Evolutionary conservation across 805 yeast species (phyloP).

Genomic region (Lipomyces yamadae): DNA sequence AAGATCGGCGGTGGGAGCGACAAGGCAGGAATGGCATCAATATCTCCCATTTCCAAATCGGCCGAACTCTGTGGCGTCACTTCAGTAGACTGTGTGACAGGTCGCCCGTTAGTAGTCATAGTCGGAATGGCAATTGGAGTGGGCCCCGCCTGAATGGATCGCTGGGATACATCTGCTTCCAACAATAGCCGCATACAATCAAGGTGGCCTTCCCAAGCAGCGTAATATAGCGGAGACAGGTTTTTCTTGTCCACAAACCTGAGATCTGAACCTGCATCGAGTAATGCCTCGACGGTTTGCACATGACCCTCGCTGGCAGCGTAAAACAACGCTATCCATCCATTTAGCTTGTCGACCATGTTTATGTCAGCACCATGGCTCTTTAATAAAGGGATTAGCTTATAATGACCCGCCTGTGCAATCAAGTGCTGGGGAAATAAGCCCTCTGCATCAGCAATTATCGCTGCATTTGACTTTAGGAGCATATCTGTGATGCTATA

Average conservation of each 20-base stretch:
- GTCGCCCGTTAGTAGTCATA: background rate
- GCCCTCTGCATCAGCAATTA: slow-evolving; percentile 78
- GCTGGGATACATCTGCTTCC: slow-evolving; percentile 42
- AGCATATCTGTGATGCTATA: slow-evolving; percentile 68
- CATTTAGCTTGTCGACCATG: slow-evolving; percentile 79
- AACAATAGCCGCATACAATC: slow-evolving; percentile 74
- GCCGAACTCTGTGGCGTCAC: background rate
- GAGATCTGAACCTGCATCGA: slow-evolving; percentile 74
- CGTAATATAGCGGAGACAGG: slow-evolving; percentile 79
- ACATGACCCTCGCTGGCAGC: slow-evolving; percentile 85
- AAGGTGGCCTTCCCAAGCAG: slow-evolving; percentile 93
- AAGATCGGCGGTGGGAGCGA: slow-evolving; percentile 95
- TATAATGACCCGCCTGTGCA: slow-evolving; percentile 78
- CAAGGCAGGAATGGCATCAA: slow-evolving; percentile 85
- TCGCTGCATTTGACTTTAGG: slow-evolving; percentile 50
- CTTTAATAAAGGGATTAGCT: slow-evolving; percentile 65
- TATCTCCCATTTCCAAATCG: slow-evolving; percentile 42
- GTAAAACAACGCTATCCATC: slow-evolving; percentile 93
- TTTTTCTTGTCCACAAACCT: slow-evolving; percentile 77
- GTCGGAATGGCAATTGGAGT: background rate
- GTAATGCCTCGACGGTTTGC: slow-evolving; percentile 68
- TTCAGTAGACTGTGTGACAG: background rate
- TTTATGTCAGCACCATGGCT: slow-evolving; percentile 69
- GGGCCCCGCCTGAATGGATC: background rate
- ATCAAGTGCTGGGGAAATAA: slow-evolving; percentile 85